Base-by-base conservation (phyloP, 1,139 yeast genomes). In the Magnusiomyces sp. region DNA sequence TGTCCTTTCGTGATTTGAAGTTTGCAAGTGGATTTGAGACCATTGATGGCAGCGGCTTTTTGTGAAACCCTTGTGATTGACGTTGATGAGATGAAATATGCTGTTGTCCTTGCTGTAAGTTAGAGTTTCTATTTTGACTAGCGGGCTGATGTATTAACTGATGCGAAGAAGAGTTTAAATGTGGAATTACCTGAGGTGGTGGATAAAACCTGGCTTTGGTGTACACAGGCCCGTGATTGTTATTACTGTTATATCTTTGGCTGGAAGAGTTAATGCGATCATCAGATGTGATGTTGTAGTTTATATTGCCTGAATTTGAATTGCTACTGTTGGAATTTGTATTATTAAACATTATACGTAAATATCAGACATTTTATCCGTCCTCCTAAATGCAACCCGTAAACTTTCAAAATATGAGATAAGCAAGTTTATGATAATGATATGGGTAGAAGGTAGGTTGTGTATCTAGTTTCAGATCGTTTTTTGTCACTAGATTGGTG, bases 1-100 rank as follows among this genome's bases (percentile, higher is more conserved):
- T 67, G 62, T 88, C 95, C 62, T 83, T 83, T 42, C 97, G 75
- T 50, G 60, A 57, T 52, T 66, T 66, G 54, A 67, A 68, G 23
- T 62, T 60, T 13, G 64, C 67, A 56, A 68, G 56, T 23, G 71
- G 71, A 47, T 63, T 57, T 6, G 62, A 55, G n/a, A 62, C 61
- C 42, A 62, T 51, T 3, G 57, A 54, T 2, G 46, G 40, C 11
- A 19, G 20, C 10, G 20, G 20, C 5, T 34, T 13, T 34, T 34
- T 13, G 11, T 34, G 37, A 10, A 39, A 20, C 11, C 31, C 20
- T 14, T 39, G 42, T 11, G 31, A 20, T 20, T 19, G 11, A 11
- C 23, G 42, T 19, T 19, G 42, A 14, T 39, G 13, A 9, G 23
- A 20, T 23, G 29, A 23, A 5, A 23, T 4, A 23, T 23, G 29